Evolutionary conservation across 345 rosid genomes (phyloP).

Genomic region (Pseudoturritis turrita): DNA sequence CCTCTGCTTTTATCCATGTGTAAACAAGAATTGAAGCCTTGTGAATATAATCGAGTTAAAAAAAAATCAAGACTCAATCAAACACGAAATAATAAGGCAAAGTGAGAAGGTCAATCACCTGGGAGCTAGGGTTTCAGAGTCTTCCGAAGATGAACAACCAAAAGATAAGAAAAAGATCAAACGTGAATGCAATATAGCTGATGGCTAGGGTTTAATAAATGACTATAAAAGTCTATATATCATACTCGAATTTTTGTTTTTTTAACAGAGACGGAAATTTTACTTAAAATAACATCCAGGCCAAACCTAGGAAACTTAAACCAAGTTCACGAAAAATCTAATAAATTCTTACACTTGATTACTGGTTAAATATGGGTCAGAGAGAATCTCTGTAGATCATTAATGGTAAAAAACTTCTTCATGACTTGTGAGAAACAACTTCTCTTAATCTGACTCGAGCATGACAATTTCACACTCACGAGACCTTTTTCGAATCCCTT

Average conservation of each 20-base stretch:
- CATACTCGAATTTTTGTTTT: too few relatives aligned
- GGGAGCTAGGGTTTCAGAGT: background rate
- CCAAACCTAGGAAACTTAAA: background rate
- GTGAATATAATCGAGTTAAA: too few relatives aligned
- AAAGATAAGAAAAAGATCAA: background rate
- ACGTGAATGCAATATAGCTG: background rate
- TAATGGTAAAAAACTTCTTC: background rate
- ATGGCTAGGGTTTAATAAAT: background rate
- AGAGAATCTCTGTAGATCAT: too few relatives aligned
- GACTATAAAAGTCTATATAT: too few relatives aligned
- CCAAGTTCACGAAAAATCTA: too few relatives aligned
- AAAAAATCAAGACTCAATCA: too few relatives aligned
- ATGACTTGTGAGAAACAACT: background rate
- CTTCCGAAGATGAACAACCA: background rate
- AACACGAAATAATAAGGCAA: too few relatives aligned
- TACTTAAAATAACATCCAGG: background rate
- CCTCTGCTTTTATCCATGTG: too few relatives aligned
- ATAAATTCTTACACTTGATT: background rate
- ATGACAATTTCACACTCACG: background rate
- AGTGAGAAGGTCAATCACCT: too few relatives aligned
- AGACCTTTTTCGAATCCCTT: background rate
- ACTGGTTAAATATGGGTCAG: too few relatives aligned
- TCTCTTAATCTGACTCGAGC: background rate
- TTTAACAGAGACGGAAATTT: too few relatives aligned
- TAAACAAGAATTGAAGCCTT: too few relatives aligned